Conservation (phyloP, 192 early-diverging fungal species). For the Gaertneriomyces sp. region DNA sequence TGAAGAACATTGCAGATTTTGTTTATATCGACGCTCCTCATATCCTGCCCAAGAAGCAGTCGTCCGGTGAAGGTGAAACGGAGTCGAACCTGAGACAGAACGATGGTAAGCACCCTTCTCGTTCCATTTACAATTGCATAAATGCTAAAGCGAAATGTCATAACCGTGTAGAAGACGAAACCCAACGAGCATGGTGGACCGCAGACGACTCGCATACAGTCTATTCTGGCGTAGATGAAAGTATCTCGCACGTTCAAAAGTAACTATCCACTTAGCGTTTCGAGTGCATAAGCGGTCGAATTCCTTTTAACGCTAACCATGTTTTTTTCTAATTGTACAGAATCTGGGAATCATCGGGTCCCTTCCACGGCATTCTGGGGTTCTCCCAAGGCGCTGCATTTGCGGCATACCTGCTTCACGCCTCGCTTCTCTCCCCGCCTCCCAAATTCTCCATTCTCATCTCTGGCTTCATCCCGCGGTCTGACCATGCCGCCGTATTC, state of each 20-base stretch:
- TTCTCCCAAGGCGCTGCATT: slow-evolving; percentile 50
- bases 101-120: neutral
- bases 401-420: slow-evolving; percentile 27
- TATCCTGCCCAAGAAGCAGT: neutral
- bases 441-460: slow-evolving; percentile 34
- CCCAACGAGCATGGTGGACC: slow-evolving; percentile 32
- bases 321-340: slow-evolving; percentile 3
- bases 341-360: slow-evolving; percentile 33
- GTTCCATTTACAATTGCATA: too few species aligned
- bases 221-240: slow-evolving; percentile 34
- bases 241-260: slow-evolving; percentile 24
- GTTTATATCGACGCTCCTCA: slow-evolving; percentile 27
- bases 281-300: neutral
- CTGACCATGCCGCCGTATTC: slow-evolving; percentile 8
- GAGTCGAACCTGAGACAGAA: neutral
- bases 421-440: slow-evolving; percentile 22
- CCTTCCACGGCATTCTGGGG: slow-evolving; percentile 46
- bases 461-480: slow-evolving; percentile 33
- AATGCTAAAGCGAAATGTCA: neutral
- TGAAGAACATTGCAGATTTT: slow-evolving; percentile 27
- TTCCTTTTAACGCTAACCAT: neutral
- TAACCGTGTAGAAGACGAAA: slow-evolving; percentile 19
- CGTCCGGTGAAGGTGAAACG: neutral
- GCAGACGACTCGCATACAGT: slow-evolving; percentile 19
- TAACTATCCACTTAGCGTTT: neutral